phyloP scores from a whole-genome alignment of 352 stramenopile genomes.

The Phytopythium mirpurense region DNA sequence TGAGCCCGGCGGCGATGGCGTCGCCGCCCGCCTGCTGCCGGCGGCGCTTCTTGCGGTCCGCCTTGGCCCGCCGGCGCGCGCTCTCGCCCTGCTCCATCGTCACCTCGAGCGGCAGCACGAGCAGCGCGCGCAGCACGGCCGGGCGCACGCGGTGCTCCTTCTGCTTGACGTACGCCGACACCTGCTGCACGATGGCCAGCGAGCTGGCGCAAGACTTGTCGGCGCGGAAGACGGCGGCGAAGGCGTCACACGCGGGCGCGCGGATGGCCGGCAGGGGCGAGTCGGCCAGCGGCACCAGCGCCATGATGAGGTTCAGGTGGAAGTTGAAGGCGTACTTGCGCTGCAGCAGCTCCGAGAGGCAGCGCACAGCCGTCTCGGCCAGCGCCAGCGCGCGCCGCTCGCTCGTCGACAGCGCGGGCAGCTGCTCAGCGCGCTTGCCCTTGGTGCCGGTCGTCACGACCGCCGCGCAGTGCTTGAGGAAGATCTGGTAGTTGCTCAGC shows the following conservation, averaged over 20 bases:
- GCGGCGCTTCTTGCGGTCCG: slow-evolving; percentile 80
- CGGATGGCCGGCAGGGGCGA: slow-evolving; percentile 49
- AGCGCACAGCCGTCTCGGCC: slow-evolving; percentile 65
- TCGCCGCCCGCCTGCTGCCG: slow-evolving; percentile 71
- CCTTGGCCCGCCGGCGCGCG: slow-evolving; percentile 76
- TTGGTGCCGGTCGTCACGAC: slow-evolving; percentile 57
- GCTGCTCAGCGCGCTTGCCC: slow-evolving; percentile 41
- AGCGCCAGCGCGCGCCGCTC: slow-evolving; percentile 46
- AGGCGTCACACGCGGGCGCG: slow-evolving; percentile 50
- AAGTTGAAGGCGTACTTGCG: slow-evolving; percentile 88
- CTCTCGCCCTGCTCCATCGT: slow-evolving; percentile 83
- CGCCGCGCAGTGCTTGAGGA: slow-evolving; percentile 70
- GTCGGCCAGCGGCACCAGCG: slow-evolving; percentile 77
- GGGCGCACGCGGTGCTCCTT: slow-evolving; percentile 78
- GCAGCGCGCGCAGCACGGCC: slow-evolving; percentile 69
- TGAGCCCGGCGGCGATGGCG: slow-evolving; percentile 89
- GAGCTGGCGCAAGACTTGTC: slow-evolving; percentile 68
- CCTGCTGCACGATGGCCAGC: slow-evolving; percentile 79
- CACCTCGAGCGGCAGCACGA: slow-evolving; percentile 77
- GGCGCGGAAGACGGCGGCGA: slow-evolving; percentile 63
- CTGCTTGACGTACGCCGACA: slow-evolving; percentile 80
- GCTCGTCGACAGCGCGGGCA: slow-evolving; percentile 22
- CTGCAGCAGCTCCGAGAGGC: slow-evolving; percentile 73
- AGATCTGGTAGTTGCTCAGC: slow-evolving; percentile 81
- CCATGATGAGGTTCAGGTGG: slow-evolving; percentile 78